Evolutionary conservation across 78 protist species (phyloP).

Genomic region (Planoprotostelium fungivorum): DNA sequence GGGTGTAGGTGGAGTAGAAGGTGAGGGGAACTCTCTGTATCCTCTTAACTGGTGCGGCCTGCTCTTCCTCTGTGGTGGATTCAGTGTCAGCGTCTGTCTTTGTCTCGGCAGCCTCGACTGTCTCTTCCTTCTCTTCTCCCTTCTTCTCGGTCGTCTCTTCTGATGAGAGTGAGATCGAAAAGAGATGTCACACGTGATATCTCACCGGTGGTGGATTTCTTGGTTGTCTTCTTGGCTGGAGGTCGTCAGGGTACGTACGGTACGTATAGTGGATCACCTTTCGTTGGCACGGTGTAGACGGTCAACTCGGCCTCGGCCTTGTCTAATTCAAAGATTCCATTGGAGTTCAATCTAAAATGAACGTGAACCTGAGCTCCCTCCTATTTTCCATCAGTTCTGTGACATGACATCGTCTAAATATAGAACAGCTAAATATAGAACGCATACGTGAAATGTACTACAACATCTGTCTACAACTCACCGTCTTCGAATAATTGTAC

Average conservation of each 20-base stretch:
- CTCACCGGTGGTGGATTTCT: not conserved
- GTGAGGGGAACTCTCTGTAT: constrained; percentile 20
- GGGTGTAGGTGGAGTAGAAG: not conserved
- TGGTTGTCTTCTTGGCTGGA: not conserved
- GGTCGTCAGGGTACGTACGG: not conserved
- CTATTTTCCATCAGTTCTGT: not conserved
- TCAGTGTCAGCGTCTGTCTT: not conserved
- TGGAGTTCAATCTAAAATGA: constrained; percentile 22
- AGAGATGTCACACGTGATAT: not conserved
- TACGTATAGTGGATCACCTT: not conserved
- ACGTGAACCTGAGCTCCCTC: constrained; percentile 29
- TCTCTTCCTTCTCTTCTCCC: not conserved
- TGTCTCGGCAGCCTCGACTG: not conserved
- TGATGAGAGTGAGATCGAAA: not conserved
- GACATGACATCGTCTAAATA: no score
- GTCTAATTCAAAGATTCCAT: constrained; percentile 43
- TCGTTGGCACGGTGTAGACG: constrained; percentile 12
- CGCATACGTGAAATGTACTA: no score
- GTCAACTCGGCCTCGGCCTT: constrained; percentile 66
- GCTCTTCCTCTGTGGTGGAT: no score
- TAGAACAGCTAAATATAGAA: no score
- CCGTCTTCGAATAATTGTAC: not conserved
- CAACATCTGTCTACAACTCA: no score
- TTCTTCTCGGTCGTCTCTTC: constrained; percentile 2
- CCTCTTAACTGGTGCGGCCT: constrained; percentile 1